phyloP scores from a whole-genome alignment of 1,284 basidiomycete genomes.

The Sanghuangporus weigelae region DNA sequence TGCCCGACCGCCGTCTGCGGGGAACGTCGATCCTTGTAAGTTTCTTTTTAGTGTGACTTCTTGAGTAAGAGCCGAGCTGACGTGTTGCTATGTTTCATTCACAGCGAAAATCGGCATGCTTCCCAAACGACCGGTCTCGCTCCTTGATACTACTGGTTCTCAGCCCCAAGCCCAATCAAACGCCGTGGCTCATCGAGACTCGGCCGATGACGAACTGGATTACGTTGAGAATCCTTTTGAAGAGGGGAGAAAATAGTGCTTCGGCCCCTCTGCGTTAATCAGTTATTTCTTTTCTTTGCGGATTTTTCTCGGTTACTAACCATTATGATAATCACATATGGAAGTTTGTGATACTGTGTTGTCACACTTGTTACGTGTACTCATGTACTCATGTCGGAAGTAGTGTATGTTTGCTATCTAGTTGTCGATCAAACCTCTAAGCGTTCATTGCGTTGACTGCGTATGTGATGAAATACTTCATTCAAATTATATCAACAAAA shows the following conservation, averaged over 20 bases:
- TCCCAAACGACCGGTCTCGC: constrained; percentile 67
- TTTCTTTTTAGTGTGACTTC: background rate
- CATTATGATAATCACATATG: background rate
- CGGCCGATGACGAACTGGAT: constrained; percentile 52
- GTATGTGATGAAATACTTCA: too few species aligned
- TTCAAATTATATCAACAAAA: too few species aligned
- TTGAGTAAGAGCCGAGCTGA: background rate
- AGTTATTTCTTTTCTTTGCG: background rate
- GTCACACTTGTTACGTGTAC: background rate
- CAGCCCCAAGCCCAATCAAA: constrained; percentile 21
- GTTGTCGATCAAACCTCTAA: too few species aligned
- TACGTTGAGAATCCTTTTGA: constrained; percentile 68
- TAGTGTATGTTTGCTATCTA: too few species aligned
- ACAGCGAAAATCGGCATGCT: constrained; percentile 62
- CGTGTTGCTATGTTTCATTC: background rate
- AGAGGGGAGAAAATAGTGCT: constrained; percentile 26
- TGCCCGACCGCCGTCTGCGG: constrained; percentile 14
- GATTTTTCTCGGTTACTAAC: background rate
- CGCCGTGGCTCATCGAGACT: constrained; percentile 23
- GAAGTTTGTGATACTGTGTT: background rate
- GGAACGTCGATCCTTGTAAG: constrained; percentile 18
- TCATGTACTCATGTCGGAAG: too few species aligned
- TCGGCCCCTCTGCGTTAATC: background rate
- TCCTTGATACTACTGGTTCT: constrained; percentile 39
- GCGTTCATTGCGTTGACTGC: too few species aligned